Base-by-base conservation (phyloP, 2,329 filamentous ascomycete species). In the Epichloe amarillans region DNA sequence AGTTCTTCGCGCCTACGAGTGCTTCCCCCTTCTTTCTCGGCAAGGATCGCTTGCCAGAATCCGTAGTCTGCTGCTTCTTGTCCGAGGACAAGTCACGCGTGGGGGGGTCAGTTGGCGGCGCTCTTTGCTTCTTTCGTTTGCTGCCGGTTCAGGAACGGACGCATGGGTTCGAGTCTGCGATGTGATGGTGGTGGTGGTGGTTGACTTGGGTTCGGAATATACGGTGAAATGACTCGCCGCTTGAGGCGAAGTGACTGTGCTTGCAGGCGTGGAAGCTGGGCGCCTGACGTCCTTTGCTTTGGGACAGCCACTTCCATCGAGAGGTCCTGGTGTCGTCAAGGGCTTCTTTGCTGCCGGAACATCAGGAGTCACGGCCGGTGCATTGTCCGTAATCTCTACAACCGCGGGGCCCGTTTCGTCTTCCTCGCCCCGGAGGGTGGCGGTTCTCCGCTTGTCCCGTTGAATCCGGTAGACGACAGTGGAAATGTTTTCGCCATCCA, bases 391-490 rank as follows among this genome's bases (percentile, higher is more conserved):
- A 3, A 62, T 35, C 37, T 67, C 65, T 14, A 62, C 54, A 3
- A 64, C 53, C 6, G 61, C 51, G 3, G 59, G 53, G 2, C 60
- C 56, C 2, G 55, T 55, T 2, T 56, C 55, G 2, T 65, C 62
- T 30, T 65, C 59, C 7, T 66, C 64, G 11, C 61, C 64, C 30
- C 63, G 62, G 35, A 72, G 65, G 21, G 63, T 66, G 35, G 68
- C 72, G 15, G 60, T 72, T 40, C 64, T 67, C 30, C 72, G 66
- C 58, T 65, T 77, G 58, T 72, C 79, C 53, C 71, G 76, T 55
- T 72, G 76, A 55, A 80, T 73, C 36, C 72, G 73, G 57, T 83
- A 83, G 0, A 83, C 79, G 3, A 82, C 72, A 17, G 77, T 72
- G 53, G 79, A 80, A 0, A 67, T 71, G 2, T 66, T 60, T 3